These are phyloP conservation scores for Rhodotorula diobovata DNA, from an alignment of 768 basidiomycete genomes.

Conservation along the genomic window DNA sequence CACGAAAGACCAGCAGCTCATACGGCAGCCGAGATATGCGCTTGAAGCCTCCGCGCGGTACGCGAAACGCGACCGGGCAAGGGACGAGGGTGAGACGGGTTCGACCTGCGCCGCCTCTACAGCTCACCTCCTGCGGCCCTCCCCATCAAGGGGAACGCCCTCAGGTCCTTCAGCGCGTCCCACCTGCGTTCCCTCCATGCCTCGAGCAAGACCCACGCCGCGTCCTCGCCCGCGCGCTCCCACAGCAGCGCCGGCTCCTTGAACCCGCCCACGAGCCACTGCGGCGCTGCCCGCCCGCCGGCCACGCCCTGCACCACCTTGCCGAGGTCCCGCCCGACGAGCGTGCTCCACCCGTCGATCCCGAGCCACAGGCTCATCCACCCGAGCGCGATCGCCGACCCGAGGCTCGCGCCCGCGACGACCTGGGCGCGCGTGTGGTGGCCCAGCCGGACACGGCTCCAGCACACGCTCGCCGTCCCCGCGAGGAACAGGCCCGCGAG, in stretches of 20 bases:
- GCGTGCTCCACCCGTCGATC: conserved; percentile 16
- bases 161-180: neutral
- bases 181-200: conserved; percentile 16
- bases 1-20: too few species aligned
- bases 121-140: neutral
- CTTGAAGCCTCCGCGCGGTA: too few species aligned
- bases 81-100: too few species aligned
- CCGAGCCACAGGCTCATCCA: conserved; percentile 41
- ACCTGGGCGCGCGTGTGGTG: conserved; percentile 43
- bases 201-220: conserved; percentile 18
- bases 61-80: too few species aligned
- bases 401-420: conserved; percentile 39
- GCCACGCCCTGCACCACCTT: neutral
- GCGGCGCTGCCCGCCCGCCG: neutral
- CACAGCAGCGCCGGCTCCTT: conserved; percentile 22
- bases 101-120: neutral
- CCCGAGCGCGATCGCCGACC: conserved; percentile 28
- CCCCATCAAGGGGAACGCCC: neutral
- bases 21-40: too few species aligned
- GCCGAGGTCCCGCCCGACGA: neutral
- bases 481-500: conserved; percentile 28
- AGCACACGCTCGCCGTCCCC: conserved; percentile 36
- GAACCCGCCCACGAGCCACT: conserved; percentile 4
- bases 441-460: conserved; percentile 40
- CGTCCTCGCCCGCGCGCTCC: conserved; percentile 37